These are phyloP conservation scores for Quercus tomentella DNA, from an alignment of 331 rosid genomes.

Conservation along the genomic window DNA sequence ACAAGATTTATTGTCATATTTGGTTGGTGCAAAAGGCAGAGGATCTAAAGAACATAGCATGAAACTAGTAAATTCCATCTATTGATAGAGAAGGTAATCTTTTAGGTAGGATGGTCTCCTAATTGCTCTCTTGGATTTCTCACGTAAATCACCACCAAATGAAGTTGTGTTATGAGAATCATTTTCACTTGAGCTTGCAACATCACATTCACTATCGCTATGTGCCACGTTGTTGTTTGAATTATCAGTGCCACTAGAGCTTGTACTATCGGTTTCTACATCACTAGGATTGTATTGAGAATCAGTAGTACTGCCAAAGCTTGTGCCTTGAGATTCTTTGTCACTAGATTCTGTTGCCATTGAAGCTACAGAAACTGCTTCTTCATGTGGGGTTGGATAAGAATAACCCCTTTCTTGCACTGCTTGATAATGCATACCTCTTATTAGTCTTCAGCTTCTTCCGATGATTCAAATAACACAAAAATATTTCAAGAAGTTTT, in stretches of 20 bases:
- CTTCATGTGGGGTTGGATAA: background rate
- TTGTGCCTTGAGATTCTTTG: background rate
- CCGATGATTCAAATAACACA: background rate
- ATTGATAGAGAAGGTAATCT: background rate
- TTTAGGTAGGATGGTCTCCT: background rate
- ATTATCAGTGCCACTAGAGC: background rate
- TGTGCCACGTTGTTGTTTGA: background rate
- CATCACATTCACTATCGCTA: background rate
- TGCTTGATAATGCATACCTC: background rate
- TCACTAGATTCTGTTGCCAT: background rate
- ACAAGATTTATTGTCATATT: background rate
- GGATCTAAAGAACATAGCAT: too few relatives aligned
- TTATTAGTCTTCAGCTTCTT: background rate
- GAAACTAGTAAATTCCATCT: too few relatives aligned
- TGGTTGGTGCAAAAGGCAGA: too few relatives aligned
- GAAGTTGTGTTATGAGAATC: background rate
- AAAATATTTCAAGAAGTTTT: too few relatives aligned
- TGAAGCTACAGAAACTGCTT: background rate
- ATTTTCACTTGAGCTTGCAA: background rate
- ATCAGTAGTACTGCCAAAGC: background rate
- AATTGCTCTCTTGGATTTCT: background rate
- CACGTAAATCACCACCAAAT: background rate
- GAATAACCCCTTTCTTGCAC: background rate
- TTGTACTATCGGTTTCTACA: background rate
- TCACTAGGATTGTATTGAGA: background rate